Conservation (phyloP, 2,329 filamentous ascomycete species). For the Didymella keratinophila region DNA sequence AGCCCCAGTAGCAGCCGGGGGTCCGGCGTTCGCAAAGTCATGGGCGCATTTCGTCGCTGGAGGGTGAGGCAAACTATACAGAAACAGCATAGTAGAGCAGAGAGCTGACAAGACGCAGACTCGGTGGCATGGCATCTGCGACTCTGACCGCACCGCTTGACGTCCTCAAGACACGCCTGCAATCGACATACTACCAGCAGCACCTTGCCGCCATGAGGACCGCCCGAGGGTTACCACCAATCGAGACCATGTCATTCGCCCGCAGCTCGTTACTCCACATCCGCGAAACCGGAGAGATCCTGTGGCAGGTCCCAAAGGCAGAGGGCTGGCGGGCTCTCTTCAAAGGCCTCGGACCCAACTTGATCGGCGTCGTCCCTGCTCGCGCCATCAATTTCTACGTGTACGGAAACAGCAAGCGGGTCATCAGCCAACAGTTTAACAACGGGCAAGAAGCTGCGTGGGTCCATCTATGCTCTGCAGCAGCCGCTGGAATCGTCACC, state of each 20-base stretch:
- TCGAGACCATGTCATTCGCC: conserved; percentile 67
- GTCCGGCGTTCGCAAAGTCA: conserved; percentile 68
- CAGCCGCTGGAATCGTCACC: conserved; percentile 81
- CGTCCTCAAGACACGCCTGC: conserved; percentile 89
- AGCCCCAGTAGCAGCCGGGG: conserved; percentile 47
- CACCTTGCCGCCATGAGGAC: conserved; percentile 75
- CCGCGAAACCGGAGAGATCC: conserved; percentile 83
- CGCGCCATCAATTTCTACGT: conserved; percentile 93
- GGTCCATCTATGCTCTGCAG: conserved; percentile 80
- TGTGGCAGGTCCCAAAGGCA: conserved; percentile 77
- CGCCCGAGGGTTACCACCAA: conserved; percentile 63
- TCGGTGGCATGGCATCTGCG: conserved; percentile 89
- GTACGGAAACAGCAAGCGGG: conserved; percentile 88
- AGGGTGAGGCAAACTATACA: conserved; percentile 65
- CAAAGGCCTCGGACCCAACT: conserved; percentile 89
- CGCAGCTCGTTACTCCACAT: conserved; percentile 77
- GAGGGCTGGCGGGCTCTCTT: conserved; percentile 90
- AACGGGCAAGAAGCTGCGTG: conserved; percentile 72
- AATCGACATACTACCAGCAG: conserved; percentile 92
- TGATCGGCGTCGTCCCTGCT: conserved; percentile 88
- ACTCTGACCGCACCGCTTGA: conserved; percentile 94
- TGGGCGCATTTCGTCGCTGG: conserved; percentile 94
- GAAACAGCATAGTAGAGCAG: conserved; percentile 32
- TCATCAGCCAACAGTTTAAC: conserved; percentile 79
- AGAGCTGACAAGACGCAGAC: conserved; percentile 58